A percentile compares a stretch with the other conserved stretches of the same genome.
Evolutionary conservation across 2,329 filamentous ascomycete genomes (phyloP).

Genomic region (Xylaria multiplex): DNA sequence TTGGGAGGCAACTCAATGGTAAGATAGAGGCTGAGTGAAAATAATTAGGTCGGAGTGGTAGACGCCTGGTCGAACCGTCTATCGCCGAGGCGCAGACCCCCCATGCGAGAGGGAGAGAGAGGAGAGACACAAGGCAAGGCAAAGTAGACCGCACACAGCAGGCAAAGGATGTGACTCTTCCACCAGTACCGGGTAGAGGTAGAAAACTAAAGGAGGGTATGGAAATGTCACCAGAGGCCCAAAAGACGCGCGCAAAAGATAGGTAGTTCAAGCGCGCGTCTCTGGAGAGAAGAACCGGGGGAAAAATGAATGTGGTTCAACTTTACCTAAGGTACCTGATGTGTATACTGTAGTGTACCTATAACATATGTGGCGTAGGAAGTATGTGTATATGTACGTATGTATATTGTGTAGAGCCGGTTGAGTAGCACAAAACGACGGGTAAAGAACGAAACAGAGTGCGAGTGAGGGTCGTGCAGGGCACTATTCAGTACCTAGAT

Average conservation of each 20-base stretch:
- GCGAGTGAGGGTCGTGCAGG: constrained; percentile 29
- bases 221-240: constrained; percentile 44
- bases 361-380: background rate
- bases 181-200: constrained; percentile 40
- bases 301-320: constrained; percentile 44
- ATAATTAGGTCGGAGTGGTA: constrained; percentile 32
- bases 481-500: constrained; percentile 25
- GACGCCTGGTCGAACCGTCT: constrained; percentile 33
- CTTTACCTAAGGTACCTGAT: constrained; percentile 37
- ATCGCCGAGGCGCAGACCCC: constrained; percentile 36
- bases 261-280: constrained; percentile 52
- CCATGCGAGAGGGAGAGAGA: constrained; percentile 32
- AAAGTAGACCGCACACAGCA: constrained; percentile 40
- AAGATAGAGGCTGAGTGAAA: constrained; percentile 42
- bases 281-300: constrained; percentile 44
- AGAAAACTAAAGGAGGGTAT: constrained; percentile 35
- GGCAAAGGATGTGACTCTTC: constrained; percentile 34
- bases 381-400: constrained; percentile 1
- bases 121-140: constrained; percentile 18
- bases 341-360: background rate
- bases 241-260: constrained; percentile 48
- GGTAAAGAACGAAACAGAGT: constrained; percentile 38
- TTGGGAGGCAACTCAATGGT: constrained; percentile 38
- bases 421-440: constrained; percentile 46
- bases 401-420: constrained; percentile 29